Conservation (phyloP, 768 basidiomycete species). For the Neoboletus magnificus region DNA sequence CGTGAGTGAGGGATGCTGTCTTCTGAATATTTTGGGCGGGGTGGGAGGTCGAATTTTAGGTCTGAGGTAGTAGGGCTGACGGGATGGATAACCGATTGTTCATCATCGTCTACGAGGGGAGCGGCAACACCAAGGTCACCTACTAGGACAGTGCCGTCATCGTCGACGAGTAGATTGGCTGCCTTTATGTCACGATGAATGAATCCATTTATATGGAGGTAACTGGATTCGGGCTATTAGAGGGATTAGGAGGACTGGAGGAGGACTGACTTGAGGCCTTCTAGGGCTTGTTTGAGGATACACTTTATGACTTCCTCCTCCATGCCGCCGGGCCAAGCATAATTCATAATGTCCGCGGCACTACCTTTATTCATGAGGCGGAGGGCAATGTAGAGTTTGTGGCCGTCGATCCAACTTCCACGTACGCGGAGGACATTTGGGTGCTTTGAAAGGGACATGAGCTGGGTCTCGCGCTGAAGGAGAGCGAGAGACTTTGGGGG, state of each 20-base stretch:
- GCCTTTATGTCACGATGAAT: constrained; percentile 95
- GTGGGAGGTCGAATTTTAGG: constrained; percentile 35
- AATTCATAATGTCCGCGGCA: constrained; percentile 79
- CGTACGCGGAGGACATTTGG: constrained; percentile 92
- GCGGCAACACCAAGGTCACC: constrained; percentile 94
- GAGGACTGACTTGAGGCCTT: constrained; percentile 77
- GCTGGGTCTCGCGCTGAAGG: constrained; percentile 79
- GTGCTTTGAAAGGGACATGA: constrained; percentile 91
- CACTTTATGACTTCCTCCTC: constrained; percentile 86
- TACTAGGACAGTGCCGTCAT: constrained; percentile 84
- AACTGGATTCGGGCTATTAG: constrained; percentile 42
- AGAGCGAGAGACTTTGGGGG: constrained; percentile 67
- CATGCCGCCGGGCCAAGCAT: constrained; percentile 85
- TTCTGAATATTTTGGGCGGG: constrained; percentile 4
- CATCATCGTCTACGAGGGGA: constrained; percentile 67
- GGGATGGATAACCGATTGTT: constrained; percentile 33
- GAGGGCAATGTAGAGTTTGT: constrained; percentile 80
- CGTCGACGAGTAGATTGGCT: constrained; percentile 88
- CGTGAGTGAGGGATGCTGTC: constrained; percentile 19
- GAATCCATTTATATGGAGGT: constrained; percentile 85
- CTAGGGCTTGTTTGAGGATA: constrained; percentile 78
- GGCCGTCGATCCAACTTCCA: constrained; percentile 83
- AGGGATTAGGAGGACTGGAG: background rate
- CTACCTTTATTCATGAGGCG: constrained; percentile 90
- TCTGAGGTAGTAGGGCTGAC: constrained; percentile 24